A percentile compares a stretch with the other conserved stretches of the same genome.
Evolutionary conservation across 129 eudicot genomes (phyloP).

Genomic region (Silybum marianum): DNA sequence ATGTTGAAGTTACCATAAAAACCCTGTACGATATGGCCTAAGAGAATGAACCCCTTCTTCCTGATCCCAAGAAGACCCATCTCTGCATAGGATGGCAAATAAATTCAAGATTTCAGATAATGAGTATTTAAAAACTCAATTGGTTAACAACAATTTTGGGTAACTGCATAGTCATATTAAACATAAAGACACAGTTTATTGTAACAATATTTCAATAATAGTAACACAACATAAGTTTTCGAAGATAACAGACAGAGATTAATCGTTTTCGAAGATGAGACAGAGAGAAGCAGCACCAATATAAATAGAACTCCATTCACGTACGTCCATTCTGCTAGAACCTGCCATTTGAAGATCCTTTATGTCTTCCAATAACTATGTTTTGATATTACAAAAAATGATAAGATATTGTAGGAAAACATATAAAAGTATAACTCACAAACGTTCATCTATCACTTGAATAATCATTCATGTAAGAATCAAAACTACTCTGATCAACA

Average conservation of each 20-base stretch:
- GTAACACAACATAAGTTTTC: not conserved
- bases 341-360: constrained; percentile 47
- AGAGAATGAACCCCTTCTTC: constrained; percentile 42
- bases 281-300: constrained; percentile 44
- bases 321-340: constrained; percentile 78
- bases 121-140: constrained; percentile 3
- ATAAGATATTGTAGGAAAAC: not conserved
- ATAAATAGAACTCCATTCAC: constrained; percentile 37
- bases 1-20: constrained; percentile 60
- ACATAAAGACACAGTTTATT: constrained; percentile 6
- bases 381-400: constrained; percentile 10
- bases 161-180: constrained; percentile 1
- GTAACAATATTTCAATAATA: not conserved
- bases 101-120: constrained; percentile 22
- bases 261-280: constrained; percentile 59
- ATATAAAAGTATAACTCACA: constrained; percentile 14
- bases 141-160: not conserved
- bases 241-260: constrained; percentile 22
- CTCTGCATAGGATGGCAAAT: constrained; percentile 46
- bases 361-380: constrained; percentile 15
- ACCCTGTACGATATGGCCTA: constrained; percentile 76
- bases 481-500: too few species aligned
- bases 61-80: constrained; percentile 45
- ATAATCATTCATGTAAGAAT: too few species aligned
- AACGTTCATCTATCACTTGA: too few species aligned